These are phyloP conservation scores for Aureobasidium leucospermi DNA, from an alignment of 2,329 filamentous ascomycete species.

Conservation along the genomic window DNA sequence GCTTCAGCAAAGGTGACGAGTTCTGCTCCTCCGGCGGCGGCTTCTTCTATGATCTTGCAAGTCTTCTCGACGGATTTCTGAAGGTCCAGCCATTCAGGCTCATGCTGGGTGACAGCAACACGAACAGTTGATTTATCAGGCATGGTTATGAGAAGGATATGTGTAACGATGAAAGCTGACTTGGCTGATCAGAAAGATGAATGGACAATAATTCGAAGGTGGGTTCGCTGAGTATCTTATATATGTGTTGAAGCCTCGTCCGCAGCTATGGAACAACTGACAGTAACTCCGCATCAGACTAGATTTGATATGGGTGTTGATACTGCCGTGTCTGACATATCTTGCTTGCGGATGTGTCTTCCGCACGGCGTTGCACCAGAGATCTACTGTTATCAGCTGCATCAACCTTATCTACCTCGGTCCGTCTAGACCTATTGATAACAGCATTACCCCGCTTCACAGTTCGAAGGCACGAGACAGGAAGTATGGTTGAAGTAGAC, in stretches of 20 bases:
- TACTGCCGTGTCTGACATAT: not conserved
- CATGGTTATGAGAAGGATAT: no score
- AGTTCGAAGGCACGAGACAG: no score
- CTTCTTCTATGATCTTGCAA: conserved; percentile 49
- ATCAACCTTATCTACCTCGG: not conserved
- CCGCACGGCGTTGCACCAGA: not conserved
- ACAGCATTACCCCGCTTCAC: no score
- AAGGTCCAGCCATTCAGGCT: conserved; percentile 56
- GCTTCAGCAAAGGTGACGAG: conserved; percentile 45
- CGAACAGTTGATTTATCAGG: not conserved
- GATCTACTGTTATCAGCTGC: not conserved
- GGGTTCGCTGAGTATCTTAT: no score
- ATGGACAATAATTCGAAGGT: no score
- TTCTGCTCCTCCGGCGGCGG: conserved; percentile 46
- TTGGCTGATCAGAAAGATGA: no score
- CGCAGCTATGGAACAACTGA: no score
- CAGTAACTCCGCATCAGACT: no score
- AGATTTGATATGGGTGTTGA: not conserved
- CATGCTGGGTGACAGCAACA: conserved; percentile 50
- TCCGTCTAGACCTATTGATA: not conserved
- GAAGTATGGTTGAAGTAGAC: no score
- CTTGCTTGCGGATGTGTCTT: not conserved
- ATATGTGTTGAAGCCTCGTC: no score
- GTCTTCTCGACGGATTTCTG: conserved; percentile 49
- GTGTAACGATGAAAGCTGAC: no score